Base-by-base conservation (phyloP, 768 basidiomycete species). In the Mycena kentingensis region DNA sequence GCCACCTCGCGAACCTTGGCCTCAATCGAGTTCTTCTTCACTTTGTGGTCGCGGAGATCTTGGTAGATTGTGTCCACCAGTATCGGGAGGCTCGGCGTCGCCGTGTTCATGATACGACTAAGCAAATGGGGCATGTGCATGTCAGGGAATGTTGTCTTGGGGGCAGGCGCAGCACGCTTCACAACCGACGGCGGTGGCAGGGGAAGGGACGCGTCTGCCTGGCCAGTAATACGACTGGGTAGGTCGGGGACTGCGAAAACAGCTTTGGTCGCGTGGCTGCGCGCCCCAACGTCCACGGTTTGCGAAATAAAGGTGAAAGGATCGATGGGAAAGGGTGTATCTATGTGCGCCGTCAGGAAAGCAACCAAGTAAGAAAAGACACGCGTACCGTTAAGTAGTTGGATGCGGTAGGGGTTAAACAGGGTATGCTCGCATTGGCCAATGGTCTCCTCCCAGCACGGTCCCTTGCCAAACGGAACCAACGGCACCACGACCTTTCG, bases 1-100 rank as follows among this genome's bases (percentile, higher is more conserved):
- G 81, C 77, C 12, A 92, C 78, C 67, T 92, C 89, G 39, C 80
- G 76, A 31, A 94, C 75, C 66, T 93, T 93, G 3, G 83, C 84
- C 67, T 91, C 89, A 38, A 94, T 84, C 4, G 88, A 83, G 44
- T 85, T 88, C 77, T 93, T 93, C 74, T 87, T 91, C 56, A 92
- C 79, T 51, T 85, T 86, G 58, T 87, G 72, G n/a, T 66, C 68
- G 27, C 81, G 81, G 34, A 93, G 73, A 24, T 87, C 87, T 56
- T 85, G 81, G 61, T 85, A 81, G 58, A 93, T 78, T 7, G 81
- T 77, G 53, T 93, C 90, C 0, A 92, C 78, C 25, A 94, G 79
- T 49, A 83, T 77, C 7, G 75, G 77, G 22, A 90, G 73, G 56
- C 76, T 91, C 7, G 78, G 73, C 0, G 87, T 82, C 46, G 82